phyloP scores from a whole-genome alignment of 768 basidiomycete species.

The Lentinula boryana region DNA sequence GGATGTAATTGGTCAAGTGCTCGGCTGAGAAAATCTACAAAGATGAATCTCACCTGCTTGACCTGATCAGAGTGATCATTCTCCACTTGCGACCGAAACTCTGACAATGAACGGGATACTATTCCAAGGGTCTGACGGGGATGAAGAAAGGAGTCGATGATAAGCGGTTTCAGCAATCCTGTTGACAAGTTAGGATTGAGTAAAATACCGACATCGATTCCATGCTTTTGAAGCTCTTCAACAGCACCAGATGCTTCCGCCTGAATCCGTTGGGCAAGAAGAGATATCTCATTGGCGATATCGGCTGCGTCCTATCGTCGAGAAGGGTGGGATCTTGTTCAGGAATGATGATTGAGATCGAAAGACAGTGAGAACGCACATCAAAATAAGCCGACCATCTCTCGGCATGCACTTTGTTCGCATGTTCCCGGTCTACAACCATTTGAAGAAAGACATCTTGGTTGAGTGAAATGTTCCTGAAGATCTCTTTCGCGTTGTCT shows the following conservation, averaged over 20 bases:
- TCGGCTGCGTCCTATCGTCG: neutral
- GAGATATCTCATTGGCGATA: constrained; percentile 7
- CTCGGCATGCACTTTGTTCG: constrained; percentile 18
- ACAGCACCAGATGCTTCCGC: constrained; percentile 8
- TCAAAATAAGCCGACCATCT: constrained; percentile 22
- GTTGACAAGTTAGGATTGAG: neutral
- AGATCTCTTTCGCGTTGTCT: constrained; percentile 64
- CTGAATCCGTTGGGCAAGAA: constrained; percentile 10
- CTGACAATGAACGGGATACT: neutral
- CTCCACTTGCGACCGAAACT: neutral
- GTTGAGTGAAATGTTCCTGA: constrained; percentile 59
- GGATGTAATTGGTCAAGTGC: neutral
- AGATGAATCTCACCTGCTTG: neutral
- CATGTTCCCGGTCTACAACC: constrained; percentile 39
- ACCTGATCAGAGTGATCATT: neutral
- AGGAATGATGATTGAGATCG: no score
- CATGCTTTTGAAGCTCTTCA: neutral
- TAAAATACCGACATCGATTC: neutral
- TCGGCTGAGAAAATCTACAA: no score
- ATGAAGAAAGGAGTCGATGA: neutral
- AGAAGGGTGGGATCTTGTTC: neutral
- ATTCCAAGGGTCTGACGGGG: neutral
- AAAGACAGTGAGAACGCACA: constrained; percentile 11
- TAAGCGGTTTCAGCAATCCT: neutral
- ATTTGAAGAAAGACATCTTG: constrained; percentile 44